Conservation (phyloP, 805 yeast genomes). For the Pichia pseudocactophila region DNA sequence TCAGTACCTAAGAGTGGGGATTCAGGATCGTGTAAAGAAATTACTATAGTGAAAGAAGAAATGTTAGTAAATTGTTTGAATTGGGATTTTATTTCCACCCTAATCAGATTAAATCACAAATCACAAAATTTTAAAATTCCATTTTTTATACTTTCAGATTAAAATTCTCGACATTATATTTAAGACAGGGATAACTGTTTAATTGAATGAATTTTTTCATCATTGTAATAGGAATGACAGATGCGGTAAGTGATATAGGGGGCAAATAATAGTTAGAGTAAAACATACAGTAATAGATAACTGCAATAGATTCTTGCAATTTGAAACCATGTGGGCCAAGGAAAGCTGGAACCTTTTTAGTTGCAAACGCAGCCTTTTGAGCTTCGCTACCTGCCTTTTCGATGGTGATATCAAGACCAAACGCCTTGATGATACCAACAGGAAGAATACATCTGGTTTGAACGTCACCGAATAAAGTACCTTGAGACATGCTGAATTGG, state of each 20-base stretch:
- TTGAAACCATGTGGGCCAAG: slow-evolving; percentile 65
- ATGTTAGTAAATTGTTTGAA: slow-evolving; percentile 14
- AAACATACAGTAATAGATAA: slow-evolving; percentile 40
- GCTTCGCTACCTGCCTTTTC: slow-evolving; percentile 20
- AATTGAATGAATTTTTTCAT: slow-evolving; percentile 44
- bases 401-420: slow-evolving; percentile 46
- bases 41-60: slow-evolving; percentile 28
- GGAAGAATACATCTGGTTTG: slow-evolving; percentile 27
- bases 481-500: slow-evolving; percentile 25
- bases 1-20: slow-evolving; percentile 51
- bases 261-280: neutral
- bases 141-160: slow-evolving; percentile 36
- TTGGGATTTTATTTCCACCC: neutral
- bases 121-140: neutral
- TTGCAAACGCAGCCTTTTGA: slow-evolving; percentile 51
- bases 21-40: slow-evolving; percentile 35
- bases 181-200: slow-evolving; percentile 86
- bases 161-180: slow-evolving; percentile 60
- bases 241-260: neutral
- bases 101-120: too few relatives aligned
- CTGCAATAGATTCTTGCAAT: slow-evolving; percentile 61
- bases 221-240: slow-evolving; percentile 28
- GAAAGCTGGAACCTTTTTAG: slow-evolving; percentile 58
- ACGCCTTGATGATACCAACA: slow-evolving; percentile 42
- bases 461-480: slow-evolving; percentile 27